A percentile compares a stretch with the other conserved stretches of the same genome.
Conservation (phyloP, 2,329 filamentous ascomycete species). For the Alternaria postmessia region DNA sequence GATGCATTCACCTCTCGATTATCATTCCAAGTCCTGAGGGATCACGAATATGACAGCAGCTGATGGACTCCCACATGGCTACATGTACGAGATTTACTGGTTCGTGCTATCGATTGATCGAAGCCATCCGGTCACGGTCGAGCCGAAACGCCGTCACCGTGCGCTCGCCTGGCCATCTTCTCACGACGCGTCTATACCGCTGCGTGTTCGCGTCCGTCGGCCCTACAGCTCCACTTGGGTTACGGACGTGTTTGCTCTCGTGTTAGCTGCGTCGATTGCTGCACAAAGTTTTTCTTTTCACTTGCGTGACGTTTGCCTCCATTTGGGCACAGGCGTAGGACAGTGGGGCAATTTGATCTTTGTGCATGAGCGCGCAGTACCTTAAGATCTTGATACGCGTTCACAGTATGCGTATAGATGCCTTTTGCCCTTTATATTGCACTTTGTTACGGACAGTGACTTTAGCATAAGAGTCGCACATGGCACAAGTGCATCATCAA, state of each 20-base stretch:
- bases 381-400: not conserved
- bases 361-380: not conserved
- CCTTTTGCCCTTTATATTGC: not conserved
- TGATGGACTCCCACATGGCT: not conserved
- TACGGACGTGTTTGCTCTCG: slow-evolving; percentile 17
- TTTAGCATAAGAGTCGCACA: slow-evolving; percentile 12
- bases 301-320: slow-evolving; percentile 34
- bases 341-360: not conserved
- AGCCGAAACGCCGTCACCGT: slow-evolving; percentile 33
- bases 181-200: slow-evolving; percentile 45
- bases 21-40: not conserved
- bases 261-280: slow-evolving; percentile 31
- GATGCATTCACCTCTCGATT: not conserved
- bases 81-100: not conserved
- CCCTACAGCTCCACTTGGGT: slow-evolving; percentile 29
- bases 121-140: slow-evolving; percentile 16
- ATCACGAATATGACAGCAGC: not conserved
- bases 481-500: slow-evolving; percentile 15
- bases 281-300: slow-evolving; percentile 38
- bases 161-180: slow-evolving; percentile 30
- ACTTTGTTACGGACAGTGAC: not conserved
- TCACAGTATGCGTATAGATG: not conserved
- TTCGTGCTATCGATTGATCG: slow-evolving; percentile 12
- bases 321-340: slow-evolving; percentile 14
- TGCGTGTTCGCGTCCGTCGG: slow-evolving; percentile 33